Evolutionary conservation across 2,329 filamentous ascomycete genomes (phyloP).

Genomic region (Ceratocystis papillata): DNA sequence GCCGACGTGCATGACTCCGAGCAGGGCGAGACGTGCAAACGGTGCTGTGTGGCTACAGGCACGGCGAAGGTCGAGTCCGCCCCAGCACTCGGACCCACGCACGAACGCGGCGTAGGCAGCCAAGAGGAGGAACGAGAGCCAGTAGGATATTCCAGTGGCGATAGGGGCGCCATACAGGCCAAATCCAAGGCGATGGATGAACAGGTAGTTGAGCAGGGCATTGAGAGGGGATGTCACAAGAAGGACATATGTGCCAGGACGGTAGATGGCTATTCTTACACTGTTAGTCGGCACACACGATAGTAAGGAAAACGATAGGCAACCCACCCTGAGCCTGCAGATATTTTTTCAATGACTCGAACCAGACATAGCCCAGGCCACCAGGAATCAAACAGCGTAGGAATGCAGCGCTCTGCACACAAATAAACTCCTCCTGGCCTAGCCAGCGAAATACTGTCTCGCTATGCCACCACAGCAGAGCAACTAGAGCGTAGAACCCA

Average conservation of each 20-base stretch:
- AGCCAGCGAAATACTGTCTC: slow-evolving; percentile 62
- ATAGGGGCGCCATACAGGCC: slow-evolving; percentile 70
- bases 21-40: slow-evolving; percentile 61
- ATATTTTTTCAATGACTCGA: slow-evolving; percentile 77
- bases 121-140: slow-evolving; percentile 68
- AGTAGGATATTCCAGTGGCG: slow-evolving; percentile 76
- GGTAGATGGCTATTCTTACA: slow-evolving; percentile 48
- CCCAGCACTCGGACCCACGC: slow-evolving; percentile 66
- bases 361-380: slow-evolving; percentile 77
- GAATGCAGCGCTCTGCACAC: slow-evolving; percentile 61
- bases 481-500: slow-evolving; percentile 61
- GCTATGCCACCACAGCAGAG: slow-evolving; percentile 62
- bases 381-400: slow-evolving; percentile 65
- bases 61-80: slow-evolving; percentile 52
- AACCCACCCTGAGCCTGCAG: slow-evolving; percentile 73
- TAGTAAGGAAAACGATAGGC: neutral
- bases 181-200: slow-evolving; percentile 60
- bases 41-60: slow-evolving; percentile 56
- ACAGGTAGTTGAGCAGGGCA: slow-evolving; percentile 66
- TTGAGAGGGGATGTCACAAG: slow-evolving; percentile 75
- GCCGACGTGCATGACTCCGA: slow-evolving; percentile 73
- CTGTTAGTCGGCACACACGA: neutral
- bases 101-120: slow-evolving; percentile 63
- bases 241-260: slow-evolving; percentile 70
- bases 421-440: slow-evolving; percentile 69